Conservation (phyloP, 352 stramenopile species). For the Pythium dissimile region DNA sequence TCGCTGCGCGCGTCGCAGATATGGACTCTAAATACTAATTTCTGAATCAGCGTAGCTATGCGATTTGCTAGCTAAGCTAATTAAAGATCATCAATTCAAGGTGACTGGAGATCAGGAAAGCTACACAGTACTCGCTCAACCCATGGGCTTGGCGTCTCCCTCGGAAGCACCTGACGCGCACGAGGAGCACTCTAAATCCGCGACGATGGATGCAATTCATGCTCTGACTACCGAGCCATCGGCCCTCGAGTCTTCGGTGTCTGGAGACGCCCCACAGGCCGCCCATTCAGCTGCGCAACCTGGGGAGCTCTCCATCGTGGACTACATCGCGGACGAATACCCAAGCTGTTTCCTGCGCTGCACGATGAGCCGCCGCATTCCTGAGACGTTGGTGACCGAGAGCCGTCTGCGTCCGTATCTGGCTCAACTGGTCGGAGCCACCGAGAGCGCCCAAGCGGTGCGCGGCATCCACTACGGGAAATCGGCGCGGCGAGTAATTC, state of each 20-base stretch:
- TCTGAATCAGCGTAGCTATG: neutral
- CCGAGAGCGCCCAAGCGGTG: constrained; percentile 17
- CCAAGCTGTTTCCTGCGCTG: constrained; percentile 60
- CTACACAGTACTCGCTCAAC: too few relatives aligned
- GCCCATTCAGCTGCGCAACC: too few relatives aligned
- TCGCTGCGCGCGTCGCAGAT: neutral
- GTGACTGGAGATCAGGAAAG: constrained; percentile 3
- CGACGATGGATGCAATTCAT: neutral
- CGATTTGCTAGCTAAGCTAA: constrained; percentile 2
- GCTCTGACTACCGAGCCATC: neutral
- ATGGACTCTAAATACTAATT: neutral
- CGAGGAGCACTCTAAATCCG: neutral
- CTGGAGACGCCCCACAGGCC: neutral
- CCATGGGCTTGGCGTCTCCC: neutral
- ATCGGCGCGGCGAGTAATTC: constrained; percentile 45
- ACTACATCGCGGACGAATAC: constrained; percentile 50
- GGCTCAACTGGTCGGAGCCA: constrained; percentile 20
- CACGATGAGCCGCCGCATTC: constrained; percentile 71
- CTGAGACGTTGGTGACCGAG: constrained; percentile 44
- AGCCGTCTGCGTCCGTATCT: constrained; percentile 51
- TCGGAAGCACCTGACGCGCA: neutral
- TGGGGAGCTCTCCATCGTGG: constrained; percentile 24
- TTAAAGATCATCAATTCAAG: constrained; percentile 4
- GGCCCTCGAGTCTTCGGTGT: neutral
- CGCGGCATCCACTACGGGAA: constrained; percentile 54